Conservation (phyloP, 2,329 filamentous ascomycete species). For the Penicillium sp. region DNA sequence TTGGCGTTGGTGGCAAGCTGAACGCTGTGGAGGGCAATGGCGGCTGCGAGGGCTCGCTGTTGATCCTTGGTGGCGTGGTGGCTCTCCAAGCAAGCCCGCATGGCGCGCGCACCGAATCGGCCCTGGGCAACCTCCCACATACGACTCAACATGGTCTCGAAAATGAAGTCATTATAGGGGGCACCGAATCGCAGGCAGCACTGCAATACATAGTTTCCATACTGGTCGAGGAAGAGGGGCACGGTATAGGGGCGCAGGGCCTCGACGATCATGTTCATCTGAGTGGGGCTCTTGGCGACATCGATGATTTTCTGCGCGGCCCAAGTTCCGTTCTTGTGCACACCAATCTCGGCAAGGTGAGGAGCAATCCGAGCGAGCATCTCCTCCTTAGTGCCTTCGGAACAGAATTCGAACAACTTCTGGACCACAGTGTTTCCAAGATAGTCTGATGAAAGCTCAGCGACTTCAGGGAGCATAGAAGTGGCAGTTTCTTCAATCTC, state of each 20-base stretch:
- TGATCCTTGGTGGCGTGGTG: slow-evolving; percentile 93
- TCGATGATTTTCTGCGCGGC: slow-evolving; percentile 99
- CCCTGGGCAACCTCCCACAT: slow-evolving; percentile 94
- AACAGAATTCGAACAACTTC: slow-evolving; percentile 96
- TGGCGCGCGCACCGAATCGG: slow-evolving; percentile 87
- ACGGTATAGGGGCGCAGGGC: slow-evolving; percentile 79
- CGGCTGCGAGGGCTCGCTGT: slow-evolving; percentile 87
- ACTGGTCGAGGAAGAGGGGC: slow-evolving; percentile 92
- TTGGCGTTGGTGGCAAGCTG: slow-evolving; percentile 95
- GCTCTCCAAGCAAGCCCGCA: slow-evolving; percentile 94
- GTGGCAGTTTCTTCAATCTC: slow-evolving; percentile 91
- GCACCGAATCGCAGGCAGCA: slow-evolving; percentile 88
- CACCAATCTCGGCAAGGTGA: slow-evolving; percentile 90
- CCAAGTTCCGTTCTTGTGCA: slow-evolving; percentile 99
- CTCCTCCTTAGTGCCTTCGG: slow-evolving; percentile 78
- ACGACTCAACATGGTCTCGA: slow-evolving; percentile 89
- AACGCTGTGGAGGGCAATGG: slow-evolving; percentile 93
- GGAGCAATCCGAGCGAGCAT: slow-evolving; percentile 87
- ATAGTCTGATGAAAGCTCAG: slow-evolving; percentile 91
- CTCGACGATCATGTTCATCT: slow-evolving; percentile 80
- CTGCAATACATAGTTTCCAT: slow-evolving; percentile 96
- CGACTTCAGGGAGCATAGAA: slow-evolving; percentile 94
- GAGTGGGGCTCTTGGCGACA: slow-evolving; percentile 75
- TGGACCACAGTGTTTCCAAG: slow-evolving; percentile 99
- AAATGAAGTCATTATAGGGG: slow-evolving; percentile 92